These are phyloP conservation scores for Lachancea dasiensis DNA, from an alignment of 805 yeast genomes.

Conservation along the genomic window DNA sequence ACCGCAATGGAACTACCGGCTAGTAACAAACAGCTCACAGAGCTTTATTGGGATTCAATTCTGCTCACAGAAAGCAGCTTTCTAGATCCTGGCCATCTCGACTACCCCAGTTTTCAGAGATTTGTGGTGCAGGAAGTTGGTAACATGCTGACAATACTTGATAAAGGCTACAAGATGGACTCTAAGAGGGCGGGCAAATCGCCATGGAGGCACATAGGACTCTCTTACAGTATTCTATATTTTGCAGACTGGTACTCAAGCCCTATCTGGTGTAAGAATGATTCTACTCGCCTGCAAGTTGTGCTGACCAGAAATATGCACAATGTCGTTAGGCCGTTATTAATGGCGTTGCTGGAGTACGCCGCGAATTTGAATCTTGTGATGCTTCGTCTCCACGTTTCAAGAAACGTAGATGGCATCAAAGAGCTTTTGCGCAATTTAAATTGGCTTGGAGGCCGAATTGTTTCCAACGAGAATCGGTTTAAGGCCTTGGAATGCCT, in stretches of 20 bases:
- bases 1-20: constrained; percentile 11
- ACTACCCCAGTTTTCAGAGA: constrained; percentile 6
- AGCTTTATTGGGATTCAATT: constrained; percentile 31
- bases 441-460: constrained; percentile 30
- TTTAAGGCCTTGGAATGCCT: constrained; percentile 5
- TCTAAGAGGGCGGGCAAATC: background rate
- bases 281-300: constrained; percentile 18
- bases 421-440: constrained; percentile 24
- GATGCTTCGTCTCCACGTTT: constrained; percentile 21
- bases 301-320: constrained; percentile 14
- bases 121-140: constrained; percentile 9
- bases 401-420: constrained; percentile 17
- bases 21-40: constrained; percentile 11
- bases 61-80: constrained; percentile 26
- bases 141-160: constrained; percentile 4
- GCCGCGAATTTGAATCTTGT: constrained; percentile 15
- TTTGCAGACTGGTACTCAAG: constrained; percentile 22
- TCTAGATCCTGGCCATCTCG: constrained; percentile 10
- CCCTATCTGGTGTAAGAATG: constrained; percentile 24
- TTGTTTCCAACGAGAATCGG: constrained; percentile 25
- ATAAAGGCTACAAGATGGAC: constrained; percentile 1
- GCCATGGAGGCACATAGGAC: constrained; percentile 24
- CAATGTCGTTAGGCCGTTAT: constrained; percentile 20
- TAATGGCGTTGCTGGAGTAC: constrained; percentile 27
- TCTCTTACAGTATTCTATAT: constrained; percentile 21